Conservation (phyloP, 192 early-diverging fungal genomes). For the Chytriomyces sp. region DNA sequence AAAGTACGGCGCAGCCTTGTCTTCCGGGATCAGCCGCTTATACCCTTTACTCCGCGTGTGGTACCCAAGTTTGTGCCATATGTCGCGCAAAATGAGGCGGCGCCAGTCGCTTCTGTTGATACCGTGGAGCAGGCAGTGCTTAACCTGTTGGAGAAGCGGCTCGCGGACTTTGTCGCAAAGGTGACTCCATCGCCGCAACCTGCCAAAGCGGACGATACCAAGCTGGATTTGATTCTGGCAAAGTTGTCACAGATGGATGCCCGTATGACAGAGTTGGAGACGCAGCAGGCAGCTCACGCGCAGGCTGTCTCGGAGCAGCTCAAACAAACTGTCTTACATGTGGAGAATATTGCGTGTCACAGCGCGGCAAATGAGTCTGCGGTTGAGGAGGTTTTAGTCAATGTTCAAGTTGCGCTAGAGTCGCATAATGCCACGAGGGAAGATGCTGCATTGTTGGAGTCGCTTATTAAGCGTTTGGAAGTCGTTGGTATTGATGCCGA, state of each 20-base stretch:
- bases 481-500: conserved; percentile 13
- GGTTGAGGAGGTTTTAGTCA: neutral
- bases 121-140: neutral
- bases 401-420: neutral
- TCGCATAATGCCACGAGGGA: neutral
- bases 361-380: neutral
- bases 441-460: neutral
- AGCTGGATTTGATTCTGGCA: conserved; percentile 23
- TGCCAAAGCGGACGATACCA: neutral
- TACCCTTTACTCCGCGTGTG: neutral
- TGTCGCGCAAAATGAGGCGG: neutral
- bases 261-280: neutral
- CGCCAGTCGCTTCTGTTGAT: neutral
- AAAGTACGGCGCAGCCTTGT: neutral
- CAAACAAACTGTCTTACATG: neutral
- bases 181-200: neutral
- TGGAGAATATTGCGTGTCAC: neutral
- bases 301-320: neutral
- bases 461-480: neutral
- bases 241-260: conserved; percentile 19
- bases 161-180: conserved; percentile 9
- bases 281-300: neutral
- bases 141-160: neutral
- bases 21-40: conserved; percentile 2
- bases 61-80: too few species aligned